Evolutionary conservation across 768 basidiomycete species (phyloP).

Genomic region (Amanita exitialis): DNA sequence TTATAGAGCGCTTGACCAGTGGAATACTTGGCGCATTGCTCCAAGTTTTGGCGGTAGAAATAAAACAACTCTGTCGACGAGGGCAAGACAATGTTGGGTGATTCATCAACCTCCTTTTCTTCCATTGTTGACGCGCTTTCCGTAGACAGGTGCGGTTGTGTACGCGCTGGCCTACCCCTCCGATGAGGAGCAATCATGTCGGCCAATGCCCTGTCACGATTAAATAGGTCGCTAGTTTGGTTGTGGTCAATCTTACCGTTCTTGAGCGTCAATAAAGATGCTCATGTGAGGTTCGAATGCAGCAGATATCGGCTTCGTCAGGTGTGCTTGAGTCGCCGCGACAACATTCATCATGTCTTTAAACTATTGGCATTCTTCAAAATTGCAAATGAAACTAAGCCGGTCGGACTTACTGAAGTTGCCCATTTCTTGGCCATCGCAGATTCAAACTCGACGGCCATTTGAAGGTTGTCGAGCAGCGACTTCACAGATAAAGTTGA

Average conservation of each 20-base stretch:
- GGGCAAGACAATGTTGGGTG: slow-evolving; percentile 65
- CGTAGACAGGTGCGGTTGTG: slow-evolving; percentile 55
- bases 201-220: slow-evolving; percentile 53
- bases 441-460: slow-evolving; percentile 81
- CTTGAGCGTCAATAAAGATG: slow-evolving; percentile 93
- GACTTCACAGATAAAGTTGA: slow-evolving; percentile 64
- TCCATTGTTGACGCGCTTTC: slow-evolving; percentile 39
- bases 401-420: slow-evolving; percentile 40
- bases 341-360: slow-evolving; percentile 52
- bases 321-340: slow-evolving; percentile 36
- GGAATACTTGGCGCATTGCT: slow-evolving; percentile 88
- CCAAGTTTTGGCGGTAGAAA: slow-evolving; percentile 91
- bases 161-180: slow-evolving; percentile 24
- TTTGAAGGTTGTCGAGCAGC: slow-evolving; percentile 79
- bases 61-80: slow-evolving; percentile 97
- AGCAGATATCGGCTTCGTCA: slow-evolving; percentile 69
- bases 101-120: slow-evolving; percentile 30
- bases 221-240: not conserved
- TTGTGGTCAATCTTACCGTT: slow-evolving; percentile 47
- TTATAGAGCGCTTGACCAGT: slow-evolving; percentile 80
- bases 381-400: not conserved
- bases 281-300: slow-evolving; percentile 90
- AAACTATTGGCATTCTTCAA: slow-evolving; percentile 29
- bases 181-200: slow-evolving; percentile 89
- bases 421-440: slow-evolving; percentile 78